Evolutionary conservation across 768 basidiomycete species (phyloP), one percentile per base, ranked within the genome.

Genomic region (Phylloporus sp.): DNA sequence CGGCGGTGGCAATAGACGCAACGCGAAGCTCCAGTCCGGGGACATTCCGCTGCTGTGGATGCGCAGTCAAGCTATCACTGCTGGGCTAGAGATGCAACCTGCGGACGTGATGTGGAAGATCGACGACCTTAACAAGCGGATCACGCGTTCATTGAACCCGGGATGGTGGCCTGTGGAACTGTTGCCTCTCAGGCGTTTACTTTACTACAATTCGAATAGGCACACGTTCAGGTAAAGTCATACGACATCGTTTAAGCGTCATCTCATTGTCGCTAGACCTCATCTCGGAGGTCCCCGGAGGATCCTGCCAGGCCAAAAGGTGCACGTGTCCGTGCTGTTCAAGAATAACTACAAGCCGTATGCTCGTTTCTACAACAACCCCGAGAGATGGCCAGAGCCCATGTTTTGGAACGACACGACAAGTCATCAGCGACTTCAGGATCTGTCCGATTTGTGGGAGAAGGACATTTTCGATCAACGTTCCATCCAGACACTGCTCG

Each of bases 321-420:
- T 65, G n/a, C 64, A 65, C 39, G 58, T 66, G 7, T 67, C 64
- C 2, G 65, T 37, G 23, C 28, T 65, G 1, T 65, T 63, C 59
- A 66, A 59, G 49, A 47, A 50, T 35, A 56, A 65, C 22, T 65
- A 65, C 50, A 64, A 57, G 29, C 55, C 64, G 7, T 36, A 26
- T 33, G 63, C 60, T 2, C 52, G 21, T 20, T 63, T 65, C 42
- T 52, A 43, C 38, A 58, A 52, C 21, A 58, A 49, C 8, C 37
- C 52, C 6, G 50, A 52, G 28, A 37, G 48, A 15, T 65, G 64
- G 64, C 65, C 58, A 5, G 63, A 56, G 11, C 45, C 60, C 1
- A 58, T 65, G 59, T 61, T 60, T 39, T 66, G 64, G 64, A 61
- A 65, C 21, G 62, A 63, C 21, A 48, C 45, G 3, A 42, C 38